Evolutionary conservation across 2,329 filamentous ascomycete genomes (phyloP).

Genomic region (Penicillium sp.): DNA sequence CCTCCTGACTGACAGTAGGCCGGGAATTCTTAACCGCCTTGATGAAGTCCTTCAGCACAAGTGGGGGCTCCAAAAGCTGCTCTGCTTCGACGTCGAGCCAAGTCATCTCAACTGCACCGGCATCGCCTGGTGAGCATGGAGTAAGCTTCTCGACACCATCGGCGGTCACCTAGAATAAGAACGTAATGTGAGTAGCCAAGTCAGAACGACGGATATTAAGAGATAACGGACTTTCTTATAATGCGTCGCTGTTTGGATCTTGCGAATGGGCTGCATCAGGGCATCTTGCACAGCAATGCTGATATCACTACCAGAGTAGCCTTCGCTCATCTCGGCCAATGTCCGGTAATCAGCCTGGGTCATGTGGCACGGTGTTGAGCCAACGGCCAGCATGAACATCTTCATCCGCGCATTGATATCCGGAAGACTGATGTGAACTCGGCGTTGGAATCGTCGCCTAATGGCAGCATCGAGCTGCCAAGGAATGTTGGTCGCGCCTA

Average conservation of each 20-base stretch:
- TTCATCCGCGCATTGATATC: conserved; percentile 83
- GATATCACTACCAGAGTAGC: conserved; percentile 96
- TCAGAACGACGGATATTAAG: neutral
- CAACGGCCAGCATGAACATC: conserved; percentile 96
- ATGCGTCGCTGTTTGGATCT: conserved; percentile 96
- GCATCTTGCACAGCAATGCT: conserved; percentile 93
- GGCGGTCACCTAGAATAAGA: conserved; percentile 61
- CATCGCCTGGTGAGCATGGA: conserved; percentile 90
- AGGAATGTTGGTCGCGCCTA: conserved; percentile 96
- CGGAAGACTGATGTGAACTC: conserved; percentile 93
- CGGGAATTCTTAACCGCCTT: conserved; percentile 85
- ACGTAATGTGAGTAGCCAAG: neutral
- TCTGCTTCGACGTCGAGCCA: conserved; percentile 88
- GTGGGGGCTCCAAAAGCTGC: conserved; percentile 78
- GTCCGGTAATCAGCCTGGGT: conserved; percentile 75
- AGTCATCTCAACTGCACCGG: conserved; percentile 85
- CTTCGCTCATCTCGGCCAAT: conserved; percentile 80
- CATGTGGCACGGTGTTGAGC: conserved; percentile 85
- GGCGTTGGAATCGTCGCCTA: conserved; percentile 88
- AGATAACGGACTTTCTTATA: conserved; percentile 75
- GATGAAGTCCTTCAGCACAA: conserved; percentile 88
- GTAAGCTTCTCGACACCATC: conserved; percentile 66
- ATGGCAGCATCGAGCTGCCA: conserved; percentile 98
- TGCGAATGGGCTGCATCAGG: conserved; percentile 93
- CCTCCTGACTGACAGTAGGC: conserved; percentile 86